Evolutionary conservation across 202 grass and related monocot genomes (phyloP).

Genomic region (Panicum virgatum): DNA sequence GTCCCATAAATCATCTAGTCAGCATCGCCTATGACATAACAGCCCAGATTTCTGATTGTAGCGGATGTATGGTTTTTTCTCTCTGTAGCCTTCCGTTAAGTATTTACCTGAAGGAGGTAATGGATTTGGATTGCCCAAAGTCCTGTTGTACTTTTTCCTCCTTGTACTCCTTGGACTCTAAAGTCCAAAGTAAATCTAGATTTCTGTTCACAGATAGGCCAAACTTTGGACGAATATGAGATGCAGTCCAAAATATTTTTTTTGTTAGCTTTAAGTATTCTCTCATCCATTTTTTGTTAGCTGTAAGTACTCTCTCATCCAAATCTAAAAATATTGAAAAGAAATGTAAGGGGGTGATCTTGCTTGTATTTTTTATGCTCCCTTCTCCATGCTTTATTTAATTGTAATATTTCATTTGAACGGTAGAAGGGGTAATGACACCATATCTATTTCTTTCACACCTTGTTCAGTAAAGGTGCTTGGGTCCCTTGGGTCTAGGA

Average conservation of each 20-base stretch:
- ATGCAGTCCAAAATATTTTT: too few species aligned
- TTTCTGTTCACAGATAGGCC: neutral
- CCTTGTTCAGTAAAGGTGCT: too few species aligned
- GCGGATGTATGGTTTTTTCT: neutral
- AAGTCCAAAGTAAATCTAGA: neutral
- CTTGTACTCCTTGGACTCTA: neutral
- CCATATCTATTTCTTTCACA: too few species aligned
- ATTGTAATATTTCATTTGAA: too few species aligned
- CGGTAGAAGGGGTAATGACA: too few species aligned
- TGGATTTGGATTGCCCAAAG: neutral
- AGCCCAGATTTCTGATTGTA: neutral
- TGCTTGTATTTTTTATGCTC: neutral
- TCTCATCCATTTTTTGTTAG: conserved; percentile 42
- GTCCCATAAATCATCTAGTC: conserved; percentile 42
- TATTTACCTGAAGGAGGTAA: neutral
- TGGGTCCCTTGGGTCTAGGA: too few species aligned
- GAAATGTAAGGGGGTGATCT: neutral
- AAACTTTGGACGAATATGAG: neutral
- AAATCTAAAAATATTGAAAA: conserved; percentile 52
- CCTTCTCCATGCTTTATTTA: too few species aligned
- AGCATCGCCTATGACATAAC: neutral
- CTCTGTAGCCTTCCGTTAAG: conserved; percentile 25
- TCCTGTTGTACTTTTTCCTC: neutral
- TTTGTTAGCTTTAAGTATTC: conserved; percentile 30
- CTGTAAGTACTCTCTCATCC: conserved; percentile 53